Evolutionary conservation across 2,329 filamentous ascomycete genomes (phyloP).

Genomic region (Pezicula rhizophila): DNA sequence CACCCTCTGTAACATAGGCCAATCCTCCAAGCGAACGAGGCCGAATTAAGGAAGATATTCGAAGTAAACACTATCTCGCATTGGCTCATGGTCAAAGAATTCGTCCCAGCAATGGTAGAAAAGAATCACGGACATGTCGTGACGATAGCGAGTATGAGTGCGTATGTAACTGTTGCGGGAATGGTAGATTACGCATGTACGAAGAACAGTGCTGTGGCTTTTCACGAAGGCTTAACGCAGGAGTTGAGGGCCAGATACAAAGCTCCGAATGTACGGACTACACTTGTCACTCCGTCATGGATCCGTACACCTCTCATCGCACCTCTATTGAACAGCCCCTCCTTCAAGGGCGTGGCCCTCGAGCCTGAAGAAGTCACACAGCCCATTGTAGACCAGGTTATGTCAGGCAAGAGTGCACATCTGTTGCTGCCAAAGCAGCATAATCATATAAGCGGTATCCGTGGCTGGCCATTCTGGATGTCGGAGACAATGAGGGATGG

Average conservation of each 20-base stretch:
- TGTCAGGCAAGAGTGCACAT: conserved; percentile 49
- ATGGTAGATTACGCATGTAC: conserved; percentile 63
- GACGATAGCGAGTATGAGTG: conserved; percentile 49
- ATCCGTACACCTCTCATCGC: conserved; percentile 52
- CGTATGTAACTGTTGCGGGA: conserved; percentile 4
- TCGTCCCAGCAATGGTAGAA: conserved; percentile 59
- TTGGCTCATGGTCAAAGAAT: conserved; percentile 57
- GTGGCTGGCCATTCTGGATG: conserved; percentile 23
- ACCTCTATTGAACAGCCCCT: conserved; percentile 41
- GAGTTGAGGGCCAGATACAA: conserved; percentile 54
- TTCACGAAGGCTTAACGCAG: conserved; percentile 59
- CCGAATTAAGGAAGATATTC: conserved; percentile 57
- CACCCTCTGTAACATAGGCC: conserved; percentile 20
- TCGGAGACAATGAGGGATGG: conserved; percentile 15
- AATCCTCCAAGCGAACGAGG: conserved; percentile 50
- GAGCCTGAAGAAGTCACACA: conserved; percentile 58
- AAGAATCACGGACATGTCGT: conserved; percentile 67
- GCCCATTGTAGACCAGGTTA: conserved; percentile 52
- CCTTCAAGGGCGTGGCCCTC: conserved; percentile 44
- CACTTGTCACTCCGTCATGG: conserved; percentile 55
- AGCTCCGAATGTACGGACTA: conserved; percentile 51
- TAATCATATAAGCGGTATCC: conserved; percentile 11
- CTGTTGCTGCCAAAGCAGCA: conserved; percentile 41
- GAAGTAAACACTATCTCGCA: conserved; percentile 65
- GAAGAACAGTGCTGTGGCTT: conserved; percentile 59